Base-by-base conservation (phyloP, 371 early-diverging fungal genomes). In the Mucor ambiguus region DNA sequence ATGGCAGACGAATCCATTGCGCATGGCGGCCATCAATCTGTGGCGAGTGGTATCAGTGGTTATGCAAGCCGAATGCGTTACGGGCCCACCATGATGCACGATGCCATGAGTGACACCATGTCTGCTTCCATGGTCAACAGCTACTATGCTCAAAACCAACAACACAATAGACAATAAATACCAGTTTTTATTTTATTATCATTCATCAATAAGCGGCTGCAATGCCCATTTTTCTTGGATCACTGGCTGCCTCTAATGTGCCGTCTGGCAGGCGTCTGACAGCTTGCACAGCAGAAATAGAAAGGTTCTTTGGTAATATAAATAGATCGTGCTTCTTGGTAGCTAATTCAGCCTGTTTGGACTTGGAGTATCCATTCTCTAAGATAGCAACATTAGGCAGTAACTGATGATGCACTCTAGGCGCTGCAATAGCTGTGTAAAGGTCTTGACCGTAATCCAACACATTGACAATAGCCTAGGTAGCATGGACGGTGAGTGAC, bases 331-430 rank as follows among this genome's bases (percentile, higher is more conserved):
- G 82, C 4, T 74, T 72, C 41, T 66, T 67, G 3, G 60, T 11
- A 29, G 46, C 46, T n/a, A 81, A 57, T 18, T 63, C 66, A 0
- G 57, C 28, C 18, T 70, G 20, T 0, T 74, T 20, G 3, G 33
- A 28, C 14, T 37, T 37, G 38, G 64, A 61, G 58, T 55, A 76
- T 10, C 66, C 74, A 20, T 67, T 43, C 58, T 83, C 81, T 5
- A 63, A 26, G 33, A 71, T 49, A 8, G 92, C 87, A 35, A 80
- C 65, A 70, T 96, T 80, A 0, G 98, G 98, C 66, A 93, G 65
- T 46, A 98, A 80, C 75, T 98, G 99, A 80, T 98, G 95, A 74
- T 99, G 99, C 14, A 96, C 72, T 14, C 99, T 84, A 4, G 97
- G 93, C 26, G 72, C 64, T 29, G 85, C 88, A 2, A 99, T 85